Conservation (phyloP, 192 early-diverging fungal genomes). For the Lobosporangium transversale region DNA sequence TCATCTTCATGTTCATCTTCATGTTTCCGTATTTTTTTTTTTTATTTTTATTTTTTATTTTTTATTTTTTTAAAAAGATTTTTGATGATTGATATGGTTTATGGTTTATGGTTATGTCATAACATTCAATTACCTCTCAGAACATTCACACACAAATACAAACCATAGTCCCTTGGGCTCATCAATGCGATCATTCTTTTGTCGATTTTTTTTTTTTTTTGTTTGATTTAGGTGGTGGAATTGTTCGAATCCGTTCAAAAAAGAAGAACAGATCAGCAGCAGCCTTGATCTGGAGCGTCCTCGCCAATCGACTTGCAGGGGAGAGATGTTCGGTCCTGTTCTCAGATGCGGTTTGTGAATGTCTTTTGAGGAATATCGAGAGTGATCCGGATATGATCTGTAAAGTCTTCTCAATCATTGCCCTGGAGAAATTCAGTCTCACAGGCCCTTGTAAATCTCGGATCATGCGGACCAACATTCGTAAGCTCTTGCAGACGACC, state of each 20-base stretch:
- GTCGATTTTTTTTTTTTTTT: neutral
- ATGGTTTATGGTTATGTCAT: too few species aligned
- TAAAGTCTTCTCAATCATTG: slow-evolving; percentile 62
- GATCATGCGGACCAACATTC: slow-evolving; percentile 50
- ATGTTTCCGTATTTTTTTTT: too few species aligned
- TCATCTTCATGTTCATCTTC: too few species aligned
- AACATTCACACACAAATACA: neutral
- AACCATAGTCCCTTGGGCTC: neutral
- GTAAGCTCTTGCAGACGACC: slow-evolving; percentile 21
- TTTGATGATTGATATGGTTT: too few species aligned
- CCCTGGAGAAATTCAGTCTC: slow-evolving; percentile 66
- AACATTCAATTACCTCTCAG: too few species aligned
- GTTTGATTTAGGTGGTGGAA: slow-evolving; percentile 14
- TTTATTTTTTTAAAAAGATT: too few species aligned
- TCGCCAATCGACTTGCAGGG: slow-evolving; percentile 65
- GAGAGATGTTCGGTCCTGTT: slow-evolving; percentile 62
- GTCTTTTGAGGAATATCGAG: slow-evolving; percentile 55
- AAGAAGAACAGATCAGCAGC: slow-evolving; percentile 59
- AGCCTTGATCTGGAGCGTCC: slow-evolving; percentile 62
- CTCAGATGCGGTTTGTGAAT: slow-evolving; percentile 57
- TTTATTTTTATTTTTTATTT: too few species aligned
- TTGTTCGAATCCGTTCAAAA: slow-evolving; percentile 25
- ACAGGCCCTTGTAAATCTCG: slow-evolving; percentile 58
- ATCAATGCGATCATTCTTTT: neutral
- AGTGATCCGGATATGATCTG: slow-evolving; percentile 54